Percentiles rank a stretch among this genome's conserved stretches.
phyloP scores from a whole-genome alignment of 2,329 filamentous ascomycete species.

The Penicillium sp. region DNA sequence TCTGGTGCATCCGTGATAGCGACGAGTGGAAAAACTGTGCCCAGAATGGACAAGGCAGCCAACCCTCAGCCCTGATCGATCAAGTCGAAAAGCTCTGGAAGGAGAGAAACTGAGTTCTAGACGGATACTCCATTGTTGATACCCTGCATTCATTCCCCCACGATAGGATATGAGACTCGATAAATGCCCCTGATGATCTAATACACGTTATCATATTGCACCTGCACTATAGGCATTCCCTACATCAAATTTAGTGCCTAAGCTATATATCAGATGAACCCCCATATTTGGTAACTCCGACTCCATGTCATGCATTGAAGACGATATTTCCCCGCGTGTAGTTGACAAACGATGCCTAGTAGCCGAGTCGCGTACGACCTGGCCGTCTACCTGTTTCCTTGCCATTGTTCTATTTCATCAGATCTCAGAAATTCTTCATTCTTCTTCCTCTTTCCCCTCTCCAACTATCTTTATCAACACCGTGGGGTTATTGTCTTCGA shows the following conservation, averaged over 20 bases:
- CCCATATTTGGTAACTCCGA: background rate
- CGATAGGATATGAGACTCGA: conserved; percentile 4
- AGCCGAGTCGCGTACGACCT: background rate
- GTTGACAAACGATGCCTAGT: background rate
- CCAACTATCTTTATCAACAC: background rate
- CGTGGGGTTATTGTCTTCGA: background rate
- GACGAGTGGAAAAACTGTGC: conserved; percentile 79
- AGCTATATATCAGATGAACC: background rate
- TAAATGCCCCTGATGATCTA: conserved; percentile 1
- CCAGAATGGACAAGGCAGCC: conserved; percentile 55
- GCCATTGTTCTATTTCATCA: background rate
- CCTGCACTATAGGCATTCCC: background rate
- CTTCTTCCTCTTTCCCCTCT: background rate
- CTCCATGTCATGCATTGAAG: background rate
- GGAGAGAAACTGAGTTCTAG: conserved; percentile 23
- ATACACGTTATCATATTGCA: background rate
- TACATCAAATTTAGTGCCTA: no score
- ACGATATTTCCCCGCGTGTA: background rate
- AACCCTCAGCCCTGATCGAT: conserved; percentile 65
- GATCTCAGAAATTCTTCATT: background rate
- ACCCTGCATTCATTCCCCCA: background rate
- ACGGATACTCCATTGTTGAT: background rate
- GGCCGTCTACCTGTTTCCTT: background rate
- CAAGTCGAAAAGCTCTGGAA: conserved; percentile 71
- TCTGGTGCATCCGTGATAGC: conserved; percentile 80